Percentiles rank a stretch among this genome's conserved stretches.
Conservation (phyloP, 2,329 filamentous ascomycete species). For the Corynespora cassiicola region DNA sequence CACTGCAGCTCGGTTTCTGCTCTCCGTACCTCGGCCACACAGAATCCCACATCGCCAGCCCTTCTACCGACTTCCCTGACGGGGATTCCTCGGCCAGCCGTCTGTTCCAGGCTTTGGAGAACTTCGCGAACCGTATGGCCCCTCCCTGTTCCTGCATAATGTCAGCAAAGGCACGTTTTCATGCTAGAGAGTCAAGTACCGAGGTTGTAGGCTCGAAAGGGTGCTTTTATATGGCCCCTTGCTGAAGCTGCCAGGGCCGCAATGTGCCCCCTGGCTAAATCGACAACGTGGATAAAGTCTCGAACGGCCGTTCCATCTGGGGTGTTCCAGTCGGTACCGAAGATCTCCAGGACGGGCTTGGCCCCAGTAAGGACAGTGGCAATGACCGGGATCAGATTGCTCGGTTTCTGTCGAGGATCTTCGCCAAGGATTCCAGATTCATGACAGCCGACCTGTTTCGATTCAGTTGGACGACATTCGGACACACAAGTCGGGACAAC, state of each 20-base stretch:
- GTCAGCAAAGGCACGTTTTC: slow-evolving; percentile 20
- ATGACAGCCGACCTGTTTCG: slow-evolving; percentile 64
- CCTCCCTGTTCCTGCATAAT: slow-evolving; percentile 43
- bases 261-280: slow-evolving; percentile 69
- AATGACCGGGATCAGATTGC: slow-evolving; percentile 70
- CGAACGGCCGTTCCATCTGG: slow-evolving; percentile 70
- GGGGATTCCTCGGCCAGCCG: slow-evolving; percentile 43
- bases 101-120: slow-evolving; percentile 45
- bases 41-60: slow-evolving; percentile 50
- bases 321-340: slow-evolving; percentile 70
- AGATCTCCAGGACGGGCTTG: slow-evolving; percentile 63
- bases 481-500: slow-evolving; percentile 6
- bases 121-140: slow-evolving; percentile 53
- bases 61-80: slow-evolving; percentile 45
- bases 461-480: too few relatives aligned
- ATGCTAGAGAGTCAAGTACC: slow-evolving; percentile 23
- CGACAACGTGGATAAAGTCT: slow-evolving; percentile 72
- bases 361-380: slow-evolving; percentile 66
- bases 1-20: slow-evolving; percentile 48
- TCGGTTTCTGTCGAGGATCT: slow-evolving; percentile 66
- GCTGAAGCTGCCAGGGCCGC: slow-evolving; percentile 59
- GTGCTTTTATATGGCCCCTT: slow-evolving; percentile 33
- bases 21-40: slow-evolving; percentile 46
- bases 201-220: slow-evolving; percentile 51
- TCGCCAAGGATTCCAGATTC: slow-evolving; percentile 69